Evolutionary conservation across 345 rosid species (phyloP), one percentile per base, ranked within the genome.

Genomic region (Rhizophora mangle): DNA sequence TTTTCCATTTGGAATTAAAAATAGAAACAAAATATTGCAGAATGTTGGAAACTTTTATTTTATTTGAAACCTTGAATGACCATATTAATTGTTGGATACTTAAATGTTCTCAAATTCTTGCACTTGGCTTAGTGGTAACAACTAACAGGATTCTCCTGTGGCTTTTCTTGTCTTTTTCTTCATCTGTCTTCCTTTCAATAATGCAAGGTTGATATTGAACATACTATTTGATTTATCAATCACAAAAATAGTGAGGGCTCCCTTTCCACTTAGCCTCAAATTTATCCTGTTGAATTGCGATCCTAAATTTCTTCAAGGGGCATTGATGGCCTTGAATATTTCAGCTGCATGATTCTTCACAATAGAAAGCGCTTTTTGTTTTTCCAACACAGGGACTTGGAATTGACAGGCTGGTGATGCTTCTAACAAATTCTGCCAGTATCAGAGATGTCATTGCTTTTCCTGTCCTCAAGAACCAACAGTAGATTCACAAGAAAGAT

Each of bases 381-480:
- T 56, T 56, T 24, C 29, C 54, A 62, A 31, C 71, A 5, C 30
- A 91, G 99, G 99, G 99, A 67, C 93, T 91, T 1, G 99, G 99
- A 70, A 87, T 95, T 16, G 96, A 95, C 82, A 84, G 97, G 78
- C 80, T 92, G 61, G 96, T 92, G 79, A 90, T 95, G 97, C 87
- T 92, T 63, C 75, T 92, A 85, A 90, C 96, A 0, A 80, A 92
- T 81, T 89, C 96, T 1, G 88, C 96, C 37, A 89, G 92, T 74
- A 90, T 95, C 62, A 83, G 97, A 53, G 97, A 95, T 66, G 99
- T 89, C 29, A 95, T 92, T 66, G 97, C 97, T 31, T 95, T 92
- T 81, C 99, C 96, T 4, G 89, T 87, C 75, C 83, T 88, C 52
- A 91, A 87, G 86, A 74, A 79, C 72, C 96, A 91, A 81, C 91